These are phyloP conservation scores for Mycena venus DNA, from an alignment of 768 basidiomycete genomes.

Conservation along the genomic window DNA sequence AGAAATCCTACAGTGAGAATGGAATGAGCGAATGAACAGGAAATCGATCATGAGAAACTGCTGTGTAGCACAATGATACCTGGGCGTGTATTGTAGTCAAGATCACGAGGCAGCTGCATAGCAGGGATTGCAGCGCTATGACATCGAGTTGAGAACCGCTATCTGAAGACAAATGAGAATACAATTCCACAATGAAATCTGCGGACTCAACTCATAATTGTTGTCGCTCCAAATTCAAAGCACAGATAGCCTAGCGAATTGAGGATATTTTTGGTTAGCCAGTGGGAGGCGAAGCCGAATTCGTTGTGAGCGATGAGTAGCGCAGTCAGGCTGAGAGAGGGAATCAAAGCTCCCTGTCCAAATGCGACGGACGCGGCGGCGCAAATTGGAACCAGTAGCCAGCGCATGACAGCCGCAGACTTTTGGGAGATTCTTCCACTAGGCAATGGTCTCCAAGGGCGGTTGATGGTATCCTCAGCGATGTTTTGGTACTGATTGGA, in stretches of 20 bases:
- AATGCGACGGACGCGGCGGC: neutral
- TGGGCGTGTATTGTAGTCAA: slow-evolving; percentile 61
- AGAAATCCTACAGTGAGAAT: no score
- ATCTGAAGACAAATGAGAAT: no score
- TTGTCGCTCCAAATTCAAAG: slow-evolving; percentile 50
- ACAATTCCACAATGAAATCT: neutral
- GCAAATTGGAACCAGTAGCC: neutral
- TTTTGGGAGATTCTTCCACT: neutral
- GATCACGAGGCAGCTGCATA: slow-evolving; percentile 44
- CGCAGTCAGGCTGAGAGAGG: no score
- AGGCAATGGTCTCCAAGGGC: no score
- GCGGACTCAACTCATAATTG: slow-evolving; percentile 38
- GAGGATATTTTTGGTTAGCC: neutral
- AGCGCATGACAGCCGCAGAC: neutral
- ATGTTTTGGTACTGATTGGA: no score
- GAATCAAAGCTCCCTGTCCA: no score
- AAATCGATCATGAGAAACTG: no score
- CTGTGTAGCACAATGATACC: no score
- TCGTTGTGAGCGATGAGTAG: neutral
- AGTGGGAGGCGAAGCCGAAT: neutral
- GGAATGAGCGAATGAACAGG: no score
- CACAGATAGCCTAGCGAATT: slow-evolving; percentile 41
- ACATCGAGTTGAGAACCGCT: neutral
- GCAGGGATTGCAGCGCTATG: slow-evolving; percentile 13
- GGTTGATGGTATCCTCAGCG: no score